phyloP scores from a whole-genome alignment of 2,329 filamentous ascomycete species.

The Penicillium digitatum region DNA sequence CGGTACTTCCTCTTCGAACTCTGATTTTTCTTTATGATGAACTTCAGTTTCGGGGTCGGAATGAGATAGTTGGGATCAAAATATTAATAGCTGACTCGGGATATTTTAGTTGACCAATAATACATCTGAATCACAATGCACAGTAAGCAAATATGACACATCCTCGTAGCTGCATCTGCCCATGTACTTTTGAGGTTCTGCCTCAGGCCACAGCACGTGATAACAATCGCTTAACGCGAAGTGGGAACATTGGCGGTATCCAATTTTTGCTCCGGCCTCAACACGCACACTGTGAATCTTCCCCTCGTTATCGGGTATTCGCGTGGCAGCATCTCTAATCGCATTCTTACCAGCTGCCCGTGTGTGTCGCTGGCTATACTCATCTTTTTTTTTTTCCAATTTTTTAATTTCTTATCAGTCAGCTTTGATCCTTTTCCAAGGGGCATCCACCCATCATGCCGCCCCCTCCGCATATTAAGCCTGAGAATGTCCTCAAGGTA shows the following conservation, averaged over 20 bases:
- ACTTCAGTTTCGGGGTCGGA: constrained; percentile 1
- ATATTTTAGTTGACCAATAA: background rate
- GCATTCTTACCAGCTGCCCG: constrained; percentile 31
- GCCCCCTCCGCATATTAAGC: constrained; percentile 94
- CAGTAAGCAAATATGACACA: background rate
- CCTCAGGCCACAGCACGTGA: constrained; percentile 28
- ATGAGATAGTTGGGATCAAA: constrained; percentile 2
- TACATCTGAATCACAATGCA: background rate
- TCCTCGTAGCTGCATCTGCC: background rate
- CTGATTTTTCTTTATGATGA: too few species aligned
- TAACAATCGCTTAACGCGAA: constrained; percentile 36
- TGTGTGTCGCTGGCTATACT: constrained; percentile 21
- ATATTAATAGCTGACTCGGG: background rate
- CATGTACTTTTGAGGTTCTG: background rate
- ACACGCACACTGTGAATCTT: constrained; percentile 33
- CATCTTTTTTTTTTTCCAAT: constrained; percentile 4
- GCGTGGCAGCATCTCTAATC: constrained; percentile 35
- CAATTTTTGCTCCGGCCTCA: constrained; percentile 32
- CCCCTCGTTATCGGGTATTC: constrained; percentile 31
- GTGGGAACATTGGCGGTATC: constrained; percentile 28
- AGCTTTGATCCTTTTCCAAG: constrained; percentile 21
- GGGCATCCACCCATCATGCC: constrained; percentile 62
- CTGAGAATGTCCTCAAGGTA: constrained; percentile 95
- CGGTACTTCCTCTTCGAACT: background rate
- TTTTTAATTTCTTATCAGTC: constrained; percentile 8